Evolutionary conservation across 371 early-diverging fungal genomes (phyloP), one percentile per base, ranked within the genome.

Genomic region (Globomyces sp.): DNA sequence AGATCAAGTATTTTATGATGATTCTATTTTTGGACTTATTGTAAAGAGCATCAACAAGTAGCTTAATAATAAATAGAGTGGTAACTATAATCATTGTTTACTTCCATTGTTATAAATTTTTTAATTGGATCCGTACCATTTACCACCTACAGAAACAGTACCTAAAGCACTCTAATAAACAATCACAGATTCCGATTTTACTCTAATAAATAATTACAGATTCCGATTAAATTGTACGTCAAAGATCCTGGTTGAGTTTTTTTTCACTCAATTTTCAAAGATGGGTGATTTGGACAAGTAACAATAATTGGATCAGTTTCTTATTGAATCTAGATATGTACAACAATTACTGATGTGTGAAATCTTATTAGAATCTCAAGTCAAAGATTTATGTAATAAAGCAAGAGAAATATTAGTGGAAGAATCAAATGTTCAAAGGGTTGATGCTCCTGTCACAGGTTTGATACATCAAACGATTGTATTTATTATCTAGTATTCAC

Each of bases 371-470:
- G 98, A 97, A 73, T 80, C 80, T 68, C 93, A 95, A 80, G 98
- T 97, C 44, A 90, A 91, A 71, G 91, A 91, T 60, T 80, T 97
- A 47, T 97, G 98, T 79, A 72, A 87, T 63, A 94, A 94, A 79
- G 98, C 96, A 37, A 84, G 92, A 66, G 98, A 97, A 77, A 92
- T 96, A 65, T 82, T 97, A 37, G 85, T 94, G 36, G 96, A 97
- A 77, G 96, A 97, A 77, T 89, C 91, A 74, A 97, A 97, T 74
- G 96, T 98, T 34, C 96, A 96, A 79, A 82, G 91, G 63, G 92
- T 96, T 9, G 94, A 93, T 78, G 93, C 97, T 11, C 99, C 99
- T 4, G 96, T 99, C 8, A 99, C 99, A 67, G 93, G 91, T 85
- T 77, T 74, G 39, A 24, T 24, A 24, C 24, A 24, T 24, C 24